phyloP scores from a whole-genome alignment of 306 rosid species.

The Gastrolobium villosum region DNA sequence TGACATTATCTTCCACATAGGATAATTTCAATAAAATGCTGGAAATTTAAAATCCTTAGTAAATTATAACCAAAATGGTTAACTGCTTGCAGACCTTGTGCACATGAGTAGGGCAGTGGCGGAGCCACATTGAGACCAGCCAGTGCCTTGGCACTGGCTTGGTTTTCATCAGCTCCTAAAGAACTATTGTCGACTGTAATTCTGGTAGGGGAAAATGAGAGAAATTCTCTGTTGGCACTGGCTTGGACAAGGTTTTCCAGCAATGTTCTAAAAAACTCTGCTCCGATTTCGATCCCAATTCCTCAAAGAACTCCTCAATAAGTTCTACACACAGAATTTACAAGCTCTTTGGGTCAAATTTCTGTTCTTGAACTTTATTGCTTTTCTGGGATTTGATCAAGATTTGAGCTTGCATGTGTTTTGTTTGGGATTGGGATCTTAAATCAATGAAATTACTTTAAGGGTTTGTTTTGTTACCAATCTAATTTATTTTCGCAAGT shows the following conservation, averaged over 20 bases:
- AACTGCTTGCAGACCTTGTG: conserved; percentile 65
- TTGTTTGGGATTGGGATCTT: background rate
- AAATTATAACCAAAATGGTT: conserved; percentile 24
- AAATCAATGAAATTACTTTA: background rate
- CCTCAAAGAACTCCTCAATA: conserved; percentile 9
- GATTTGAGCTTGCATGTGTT: conserved; percentile 26
- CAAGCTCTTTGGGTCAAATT: conserved; percentile 72
- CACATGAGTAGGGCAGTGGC: no score
- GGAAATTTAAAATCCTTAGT: conserved; percentile 18
- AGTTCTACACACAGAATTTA: conserved; percentile 52
- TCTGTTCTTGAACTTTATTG: background rate
- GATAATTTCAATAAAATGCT: conserved; percentile 9
- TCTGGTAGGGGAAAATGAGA: no score
- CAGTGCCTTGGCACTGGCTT: no score
- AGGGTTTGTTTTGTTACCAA: background rate
- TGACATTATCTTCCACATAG: background rate
- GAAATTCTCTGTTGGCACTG: no score
- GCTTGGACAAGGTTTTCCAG: conserved; percentile 21
- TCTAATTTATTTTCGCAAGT: no score
- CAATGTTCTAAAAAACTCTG: conserved; percentile 61
- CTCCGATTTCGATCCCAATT: background rate
- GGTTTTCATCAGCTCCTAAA: no score
- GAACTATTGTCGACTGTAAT: no score
- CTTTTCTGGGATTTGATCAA: background rate
- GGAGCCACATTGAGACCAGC: no score